Percentiles rank a stretch among this genome's conserved stretches.
phyloP scores from a whole-genome alignment of 2,329 filamentous ascomycete genomes.

The Pestalotiopsis sp. region DNA sequence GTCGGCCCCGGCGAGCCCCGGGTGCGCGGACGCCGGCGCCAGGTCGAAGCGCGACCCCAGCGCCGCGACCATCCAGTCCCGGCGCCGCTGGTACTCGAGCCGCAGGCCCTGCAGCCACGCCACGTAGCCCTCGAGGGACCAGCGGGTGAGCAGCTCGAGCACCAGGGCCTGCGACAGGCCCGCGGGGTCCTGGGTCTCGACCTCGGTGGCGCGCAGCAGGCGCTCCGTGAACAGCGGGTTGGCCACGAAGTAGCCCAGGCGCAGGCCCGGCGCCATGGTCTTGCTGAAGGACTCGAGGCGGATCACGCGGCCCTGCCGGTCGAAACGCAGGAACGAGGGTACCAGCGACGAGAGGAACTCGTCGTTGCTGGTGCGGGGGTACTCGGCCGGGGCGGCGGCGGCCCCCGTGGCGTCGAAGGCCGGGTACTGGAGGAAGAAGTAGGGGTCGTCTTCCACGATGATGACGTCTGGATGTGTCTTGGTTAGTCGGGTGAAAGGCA shows the following conservation, averaged over 20 bases:
- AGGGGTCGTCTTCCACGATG: slow-evolving; percentile 72
- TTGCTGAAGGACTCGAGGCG: slow-evolving; percentile 74
- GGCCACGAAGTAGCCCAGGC: slow-evolving; percentile 64
- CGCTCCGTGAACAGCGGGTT: slow-evolving; percentile 30
- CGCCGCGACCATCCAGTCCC: slow-evolving; percentile 65
- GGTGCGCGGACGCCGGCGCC: slow-evolving; percentile 18
- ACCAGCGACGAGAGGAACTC: slow-evolving; percentile 42
- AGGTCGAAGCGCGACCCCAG: slow-evolving; percentile 33
- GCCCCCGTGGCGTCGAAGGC: not conserved
- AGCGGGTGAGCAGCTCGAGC: slow-evolving; percentile 50
- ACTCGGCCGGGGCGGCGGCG: not conserved
- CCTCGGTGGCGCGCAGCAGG: slow-evolving; percentile 33
- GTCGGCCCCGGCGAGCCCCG: slow-evolving; percentile 10
- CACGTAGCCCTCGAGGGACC: slow-evolving; percentile 74
- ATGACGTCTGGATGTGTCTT: slow-evolving; percentile 37
- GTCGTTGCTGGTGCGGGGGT: not conserved
- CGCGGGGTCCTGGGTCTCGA: slow-evolving; percentile 68
- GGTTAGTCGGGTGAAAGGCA: not conserved
- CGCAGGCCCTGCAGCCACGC: slow-evolving; percentile 73
- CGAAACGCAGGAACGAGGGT: slow-evolving; percentile 63
- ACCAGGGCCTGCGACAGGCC: slow-evolving; percentile 60
- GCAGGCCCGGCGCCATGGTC: slow-evolving; percentile 66
- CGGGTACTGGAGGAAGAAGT: slow-evolving; percentile 71
- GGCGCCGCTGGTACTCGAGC: slow-evolving; percentile 66
- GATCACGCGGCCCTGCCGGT: slow-evolving; percentile 67